Conservation (phyloP, 176 grass and related monocot species). For the Cenchrus fungigraminus region DNA sequence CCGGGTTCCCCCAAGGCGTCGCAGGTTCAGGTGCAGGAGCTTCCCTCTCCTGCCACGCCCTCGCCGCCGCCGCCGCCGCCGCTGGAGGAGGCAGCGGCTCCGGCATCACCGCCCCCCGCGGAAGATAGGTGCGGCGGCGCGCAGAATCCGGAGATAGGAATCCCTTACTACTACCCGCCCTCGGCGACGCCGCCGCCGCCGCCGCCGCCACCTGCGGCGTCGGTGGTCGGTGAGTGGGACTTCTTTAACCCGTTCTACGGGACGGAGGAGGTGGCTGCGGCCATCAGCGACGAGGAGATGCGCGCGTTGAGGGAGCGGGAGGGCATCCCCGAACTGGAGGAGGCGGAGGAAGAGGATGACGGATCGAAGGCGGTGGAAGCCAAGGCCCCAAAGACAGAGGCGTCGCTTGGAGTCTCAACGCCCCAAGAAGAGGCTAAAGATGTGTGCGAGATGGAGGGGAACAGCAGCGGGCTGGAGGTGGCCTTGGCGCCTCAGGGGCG, state of each 20-base stretch:
- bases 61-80: not conserved
- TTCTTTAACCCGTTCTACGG: conserved; percentile 98
- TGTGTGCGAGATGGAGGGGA: conserved; percentile 25
- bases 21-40: not conserved
- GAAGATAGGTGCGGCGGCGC: conserved; percentile 24
- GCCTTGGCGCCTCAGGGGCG: conserved; percentile 51
- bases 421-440: conserved; percentile 41
- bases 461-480: conserved; percentile 56
- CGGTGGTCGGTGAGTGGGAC: conserved; percentile 70
- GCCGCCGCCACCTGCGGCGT: conserved; percentile 43
- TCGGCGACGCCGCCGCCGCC: conserved; percentile 44
- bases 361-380: not conserved
- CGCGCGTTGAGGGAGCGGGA: conserved; percentile 79
- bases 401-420: conserved; percentile 28
- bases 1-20: conserved; percentile 52
- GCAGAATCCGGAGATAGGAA: conserved; percentile 51
- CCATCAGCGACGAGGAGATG: conserved; percentile 76
- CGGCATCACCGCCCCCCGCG: not conserved
- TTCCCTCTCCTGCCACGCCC: conserved; percentile 24
- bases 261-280: conserved; percentile 44
- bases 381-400: conserved; percentile 26
- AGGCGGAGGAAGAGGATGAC: conserved; percentile 54
- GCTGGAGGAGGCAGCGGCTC: not conserved
- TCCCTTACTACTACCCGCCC: conserved; percentile 72
- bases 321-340: conserved; percentile 95